Evolutionary conservation across 129 eudicot species (phyloP).

Genomic region (Flaveria trinervia): DNA sequence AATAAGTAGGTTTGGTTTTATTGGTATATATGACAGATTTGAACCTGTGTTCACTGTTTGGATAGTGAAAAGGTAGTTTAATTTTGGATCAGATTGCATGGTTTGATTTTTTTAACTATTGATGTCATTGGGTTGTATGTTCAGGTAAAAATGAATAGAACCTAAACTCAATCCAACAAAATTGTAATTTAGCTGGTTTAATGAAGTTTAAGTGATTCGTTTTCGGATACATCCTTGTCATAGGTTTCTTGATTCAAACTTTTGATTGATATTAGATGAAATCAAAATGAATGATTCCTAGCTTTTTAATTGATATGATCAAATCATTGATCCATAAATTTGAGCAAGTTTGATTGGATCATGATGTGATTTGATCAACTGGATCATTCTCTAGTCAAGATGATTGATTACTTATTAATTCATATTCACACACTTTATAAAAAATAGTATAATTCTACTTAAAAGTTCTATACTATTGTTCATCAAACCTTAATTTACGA

Average conservation of each 20-base stretch:
- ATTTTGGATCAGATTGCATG: background rate
- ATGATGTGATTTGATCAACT: background rate
- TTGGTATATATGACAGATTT: constrained; percentile 1
- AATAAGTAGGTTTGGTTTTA: constrained; percentile 20
- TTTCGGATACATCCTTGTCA: too few species aligned
- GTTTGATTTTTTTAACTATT: background rate
- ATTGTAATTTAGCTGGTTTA: background rate
- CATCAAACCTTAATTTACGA: too few species aligned
- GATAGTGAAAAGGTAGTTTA: too few species aligned
- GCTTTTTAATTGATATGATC: background rate
- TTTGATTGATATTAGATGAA: too few species aligned
- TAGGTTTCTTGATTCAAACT: too few species aligned
- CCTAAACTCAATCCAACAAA: background rate
- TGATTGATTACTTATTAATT: too few species aligned
- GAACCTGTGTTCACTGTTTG: too few species aligned
- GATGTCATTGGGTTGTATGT: background rate
- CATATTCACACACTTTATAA: too few species aligned
- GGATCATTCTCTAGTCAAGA: too few species aligned
- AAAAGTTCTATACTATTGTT: too few species aligned
- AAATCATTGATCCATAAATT: background rate
- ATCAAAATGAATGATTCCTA: background rate
- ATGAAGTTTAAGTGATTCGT: too few species aligned
- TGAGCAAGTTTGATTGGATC: background rate
- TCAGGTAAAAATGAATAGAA: background rate
- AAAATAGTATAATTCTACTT: too few species aligned